Base-by-base conservation (phyloP, 2,329 filamentous ascomycete genomes). In the Alternaria brassicicola region DNA sequence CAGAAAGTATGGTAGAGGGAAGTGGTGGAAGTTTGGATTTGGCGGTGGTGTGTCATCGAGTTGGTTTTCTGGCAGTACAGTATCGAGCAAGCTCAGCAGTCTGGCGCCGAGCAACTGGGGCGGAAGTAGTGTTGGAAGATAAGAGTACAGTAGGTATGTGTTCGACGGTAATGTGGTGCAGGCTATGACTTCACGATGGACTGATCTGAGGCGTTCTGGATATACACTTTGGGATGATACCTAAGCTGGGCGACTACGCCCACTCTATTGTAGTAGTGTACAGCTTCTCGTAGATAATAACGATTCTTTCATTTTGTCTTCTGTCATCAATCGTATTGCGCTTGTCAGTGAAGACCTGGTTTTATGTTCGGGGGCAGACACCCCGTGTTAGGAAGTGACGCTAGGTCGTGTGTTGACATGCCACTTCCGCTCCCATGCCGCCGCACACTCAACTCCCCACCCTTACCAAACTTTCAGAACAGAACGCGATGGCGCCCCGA, bases 1-100 rank as follows among this genome's bases (percentile, higher is more conserved):
- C 10, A 70, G 73, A 55, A 64, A 59, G 10, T 59, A 55, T 25
- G 56, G 56, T 7, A 30, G 52, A 26, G 39, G 42, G 21, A 55
- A 55, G 41, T 59, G 56, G 56, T 59, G 68, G 54, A 72, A 69
- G 63, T 73, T 67, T 26, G 69, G 71, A 68, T 23, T 71, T 63
- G 62, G 76, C 55, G 72, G 73, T 13, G 70, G 72, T 26, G 56
- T 59, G 28, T 55, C 50, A 9, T 54, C 43, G 5, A 79, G 76
- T 58, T 73, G 79, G 75, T 75, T 76, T 60, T 75, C 66, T 35
- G 72, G 74, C 19, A 74, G 74, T 51, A 70, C 68, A 55, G 73
- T 77, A 38, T 72, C 72, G 15, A 78, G 73, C 53, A 81, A 78
- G 66, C 42, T 77, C 17, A 73, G 68, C 38, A 72, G 67, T 55